Evolutionary conservation across 2,329 filamentous ascomycete species (phyloP).

Genomic region (Cryphonectria radicalis): DNA sequence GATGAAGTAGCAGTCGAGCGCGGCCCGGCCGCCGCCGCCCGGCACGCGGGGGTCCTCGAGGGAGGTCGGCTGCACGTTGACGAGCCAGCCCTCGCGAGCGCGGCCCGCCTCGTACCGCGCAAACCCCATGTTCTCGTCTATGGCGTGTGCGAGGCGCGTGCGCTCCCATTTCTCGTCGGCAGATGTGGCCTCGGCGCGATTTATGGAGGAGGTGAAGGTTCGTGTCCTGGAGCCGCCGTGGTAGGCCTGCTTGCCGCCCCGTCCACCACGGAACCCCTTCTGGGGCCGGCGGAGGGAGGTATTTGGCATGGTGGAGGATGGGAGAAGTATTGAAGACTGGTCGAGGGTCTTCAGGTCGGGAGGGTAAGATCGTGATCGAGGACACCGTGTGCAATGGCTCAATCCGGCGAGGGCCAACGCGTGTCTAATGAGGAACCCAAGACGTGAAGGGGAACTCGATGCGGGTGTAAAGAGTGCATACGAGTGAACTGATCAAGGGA

Average conservation of each 20-base stretch:
- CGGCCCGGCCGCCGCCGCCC: slow-evolving; percentile 84
- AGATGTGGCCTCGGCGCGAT: slow-evolving; percentile 82
- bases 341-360: neutral
- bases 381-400: slow-evolving; percentile 4
- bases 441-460: neutral
- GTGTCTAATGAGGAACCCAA: neutral
- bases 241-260: slow-evolving; percentile 67
- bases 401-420: slow-evolving; percentile 7
- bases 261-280: slow-evolving; percentile 64
- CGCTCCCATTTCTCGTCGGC: slow-evolving; percentile 92
- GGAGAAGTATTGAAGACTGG: neutral
- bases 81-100: slow-evolving; percentile 84
- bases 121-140: slow-evolving; percentile 96
- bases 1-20: slow-evolving; percentile 96
- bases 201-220: slow-evolving; percentile 77
- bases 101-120: slow-evolving; percentile 86
- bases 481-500: neutral
- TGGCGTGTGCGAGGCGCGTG: slow-evolving; percentile 78
- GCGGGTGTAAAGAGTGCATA: neutral
- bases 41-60: slow-evolving; percentile 84
- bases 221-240: slow-evolving; percentile 71
- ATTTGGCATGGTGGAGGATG: slow-evolving; percentile 57
- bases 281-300: slow-evolving; percentile 63
- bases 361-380: neutral
- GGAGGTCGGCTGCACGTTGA: slow-evolving; percentile 90